These are phyloP conservation scores for Diplocarpon mali DNA, from an alignment of 2,329 filamentous ascomycete genomes.

Conservation along the genomic window DNA sequence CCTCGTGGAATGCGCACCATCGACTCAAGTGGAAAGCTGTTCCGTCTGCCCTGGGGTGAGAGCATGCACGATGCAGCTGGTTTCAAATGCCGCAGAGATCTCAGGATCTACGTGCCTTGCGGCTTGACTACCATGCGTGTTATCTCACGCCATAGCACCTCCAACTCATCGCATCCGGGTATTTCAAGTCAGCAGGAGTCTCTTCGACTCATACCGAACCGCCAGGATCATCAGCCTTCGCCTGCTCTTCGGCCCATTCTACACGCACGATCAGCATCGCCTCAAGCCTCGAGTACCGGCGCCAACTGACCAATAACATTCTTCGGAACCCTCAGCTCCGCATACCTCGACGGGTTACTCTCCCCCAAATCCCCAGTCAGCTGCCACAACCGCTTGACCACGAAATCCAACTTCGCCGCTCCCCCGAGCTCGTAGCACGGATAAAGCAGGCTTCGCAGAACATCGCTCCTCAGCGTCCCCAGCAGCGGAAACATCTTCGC, in stretches of 20 bases:
- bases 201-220: neutral
- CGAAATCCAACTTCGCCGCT: neutral
- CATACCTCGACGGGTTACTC: neutral
- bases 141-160: too few relatives aligned
- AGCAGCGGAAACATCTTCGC: neutral
- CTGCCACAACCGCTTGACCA: neutral
- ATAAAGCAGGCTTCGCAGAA: neutral
- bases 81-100: too few relatives aligned
- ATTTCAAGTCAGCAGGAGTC: too few relatives aligned
- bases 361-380: neutral
- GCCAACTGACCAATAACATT: neutral
- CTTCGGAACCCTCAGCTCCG: neutral
- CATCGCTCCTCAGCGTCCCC: neutral
- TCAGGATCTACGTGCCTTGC: too few relatives aligned
- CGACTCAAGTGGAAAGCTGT: too few relatives aligned
- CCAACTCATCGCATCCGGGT: too few relatives aligned
- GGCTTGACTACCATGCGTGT: too few relatives aligned
- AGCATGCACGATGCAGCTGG: too few relatives aligned
- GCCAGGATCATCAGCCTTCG: neutral
- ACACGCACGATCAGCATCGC: neutral
- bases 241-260: neutral
- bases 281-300: neutral
- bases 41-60: too few relatives aligned
- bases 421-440: neutral
- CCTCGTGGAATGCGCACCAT: too few relatives aligned